Conservation (phyloP, 2,329 filamentous ascomycete genomes). For the Clarireedia homoeocarpa region DNA sequence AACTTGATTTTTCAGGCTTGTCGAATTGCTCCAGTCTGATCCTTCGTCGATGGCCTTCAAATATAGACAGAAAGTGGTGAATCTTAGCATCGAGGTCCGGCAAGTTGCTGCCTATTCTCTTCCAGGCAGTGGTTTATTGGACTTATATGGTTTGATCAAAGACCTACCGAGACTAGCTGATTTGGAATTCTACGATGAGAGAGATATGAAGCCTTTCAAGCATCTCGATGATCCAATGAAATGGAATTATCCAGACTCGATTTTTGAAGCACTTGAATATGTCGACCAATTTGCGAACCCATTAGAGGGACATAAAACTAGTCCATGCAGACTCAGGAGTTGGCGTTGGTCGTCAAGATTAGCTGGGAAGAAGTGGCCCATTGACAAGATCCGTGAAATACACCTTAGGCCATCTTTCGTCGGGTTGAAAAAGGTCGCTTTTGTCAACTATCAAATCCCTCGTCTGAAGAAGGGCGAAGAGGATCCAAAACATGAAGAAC, state of each 20-base stretch:
- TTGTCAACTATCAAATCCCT: constrained; percentile 56
- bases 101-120: constrained; percentile 46
- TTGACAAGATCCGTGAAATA: constrained; percentile 41
- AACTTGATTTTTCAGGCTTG: constrained; percentile 18
- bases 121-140: constrained; percentile 44
- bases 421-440: constrained; percentile 46
- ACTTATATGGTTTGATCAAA: constrained; percentile 50
- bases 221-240: constrained; percentile 46
- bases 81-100: constrained; percentile 27
- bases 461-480: constrained; percentile 31
- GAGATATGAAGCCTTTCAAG: constrained; percentile 61
- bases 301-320: constrained; percentile 23
- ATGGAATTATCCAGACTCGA: constrained; percentile 60
- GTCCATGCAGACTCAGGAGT: constrained; percentile 35
- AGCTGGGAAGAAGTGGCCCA: constrained; percentile 36
- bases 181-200: constrained; percentile 63
- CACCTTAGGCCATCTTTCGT: constrained; percentile 52
- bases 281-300: constrained; percentile 37
- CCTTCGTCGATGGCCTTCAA: constrained; percentile 21
- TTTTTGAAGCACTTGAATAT: constrained; percentile 57
- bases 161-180: constrained; percentile 59
- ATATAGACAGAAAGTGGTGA: constrained; percentile 27
- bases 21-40: constrained; percentile 43
- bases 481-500: constrained; percentile 33
- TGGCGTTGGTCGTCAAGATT: constrained; percentile 57